Base-by-base conservation (phyloP, 2,329 filamentous ascomycete species). In the Cercospora citrullina region DNA sequence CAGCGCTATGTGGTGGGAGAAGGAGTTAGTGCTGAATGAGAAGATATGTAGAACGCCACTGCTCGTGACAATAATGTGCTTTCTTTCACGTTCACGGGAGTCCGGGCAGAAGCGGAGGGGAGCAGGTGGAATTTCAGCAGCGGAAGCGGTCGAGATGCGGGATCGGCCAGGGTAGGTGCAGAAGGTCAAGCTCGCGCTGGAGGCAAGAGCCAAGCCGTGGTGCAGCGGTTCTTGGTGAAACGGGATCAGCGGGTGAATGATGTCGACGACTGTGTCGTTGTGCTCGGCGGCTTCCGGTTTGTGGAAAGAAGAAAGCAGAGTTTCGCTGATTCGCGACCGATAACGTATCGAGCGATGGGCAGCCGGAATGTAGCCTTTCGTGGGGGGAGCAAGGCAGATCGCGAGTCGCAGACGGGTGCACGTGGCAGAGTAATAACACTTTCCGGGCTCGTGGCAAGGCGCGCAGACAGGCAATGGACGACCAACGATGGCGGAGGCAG, bases 211-310 rank as follows among this genome's bases (percentile, higher is more conserved):
- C 60, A 63, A 62, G 26, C 48, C 63, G 65, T 58, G 61, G 60
- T 33, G 59, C 63, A 58, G 55, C 57, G 48, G 28, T 58, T 60
- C 65, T 60, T 61, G 64, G 60, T 64, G 68, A 64, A 67, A 68
- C 51, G 60, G 33, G 68, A 72, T 69, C 70, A 36, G 64, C 66
- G 62, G 21, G 21, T 26, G 53, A 45, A 69, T 69, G 68, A 69
- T 69, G 68, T 69, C 68, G 65, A 65, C 65, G 68, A 69, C 62
- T 69, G 26, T 64, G 26, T 12, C n/a, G 30, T 42, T 28, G 33
- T 7, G 42, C 51, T 48, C 36, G 57, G 65, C 65, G 45, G 55
- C 66, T 63, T 51, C 51, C 48, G 48, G 60, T 58, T 48, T 18
- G 45, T 5, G 33, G 33, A 16, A 63, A 62, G 42, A 53, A 65